Evolutionary conservation across 805 yeast genomes (phyloP), one percentile per base, ranked within the genome.

Genomic region (Sugiyamaella marilandica): DNA sequence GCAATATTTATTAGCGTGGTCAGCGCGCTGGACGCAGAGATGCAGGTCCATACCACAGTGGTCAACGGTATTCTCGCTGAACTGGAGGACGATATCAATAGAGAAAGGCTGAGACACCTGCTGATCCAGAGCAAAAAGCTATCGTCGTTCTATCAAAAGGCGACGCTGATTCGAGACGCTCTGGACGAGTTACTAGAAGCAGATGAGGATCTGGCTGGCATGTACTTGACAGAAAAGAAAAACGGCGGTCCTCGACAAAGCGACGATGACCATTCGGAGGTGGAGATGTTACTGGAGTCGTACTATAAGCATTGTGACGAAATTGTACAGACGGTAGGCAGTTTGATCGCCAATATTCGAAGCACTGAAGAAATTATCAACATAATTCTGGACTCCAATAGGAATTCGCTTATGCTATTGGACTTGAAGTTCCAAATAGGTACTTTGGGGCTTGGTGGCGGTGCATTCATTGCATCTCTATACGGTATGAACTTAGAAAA

Each of bases 401-500:
- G 99, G 69, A 94, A 94, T 68, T 89, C 92, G 59, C 75, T 94
- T 55, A 90, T 94, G 97, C 67, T 90, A 29, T 73, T 94, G 37
- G 95, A 96, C 2, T 74, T 94, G 52, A 78, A 85, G 60, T 88
- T 89, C 66, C 84, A 94, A 48, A 82, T 89, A 24, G 94, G 95
- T 0, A 75, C 95, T 52, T 71, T 94, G 34, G 84, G 96, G 2
- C 73, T 91, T 62, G 95, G 95, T 1, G 79, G 84, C 13, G 85
- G 94, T 1, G 72, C 95, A 45, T 87, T 87, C 59, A 66, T 88
- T 13, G 94, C 96, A 1, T 85, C 97, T 0, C 72, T 89, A 10
- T 94, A 91, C 68, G 99, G 99, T 34, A 94, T 94, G 99, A 94
- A 94, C 69, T 73, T 94, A 66, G 88, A 86, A 63, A 94, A 92